These are phyloP conservation scores for Datura wrightii DNA, from an alignment of 257 asterid species.

Conservation along the genomic window DNA sequence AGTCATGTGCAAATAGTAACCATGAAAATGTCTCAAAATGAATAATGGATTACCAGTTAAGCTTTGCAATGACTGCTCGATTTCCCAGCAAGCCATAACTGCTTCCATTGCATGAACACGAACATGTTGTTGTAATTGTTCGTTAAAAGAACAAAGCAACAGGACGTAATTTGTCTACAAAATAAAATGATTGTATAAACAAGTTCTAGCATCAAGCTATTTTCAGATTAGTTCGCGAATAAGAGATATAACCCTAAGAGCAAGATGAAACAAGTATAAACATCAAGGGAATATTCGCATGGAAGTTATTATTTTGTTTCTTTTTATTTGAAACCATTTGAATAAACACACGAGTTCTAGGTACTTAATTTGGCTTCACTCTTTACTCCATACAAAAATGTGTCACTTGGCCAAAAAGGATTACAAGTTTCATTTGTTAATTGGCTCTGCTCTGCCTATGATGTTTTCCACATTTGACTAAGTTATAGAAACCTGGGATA, in stretches of 20 bases:
- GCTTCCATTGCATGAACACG: constrained; percentile 81
- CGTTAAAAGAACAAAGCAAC: constrained; percentile 71
- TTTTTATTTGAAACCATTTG: background rate
- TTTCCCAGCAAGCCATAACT: constrained; percentile 79
- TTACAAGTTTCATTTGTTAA: too few species aligned
- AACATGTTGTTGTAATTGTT: constrained; percentile 71
- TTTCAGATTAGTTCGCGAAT: background rate
- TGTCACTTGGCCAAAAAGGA: background rate
- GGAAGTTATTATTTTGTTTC: background rate
- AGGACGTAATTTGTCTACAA: constrained; percentile 65
- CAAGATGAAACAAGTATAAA: constrained; percentile 7
- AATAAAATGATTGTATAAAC: constrained; percentile 10
- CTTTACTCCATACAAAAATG: constrained; percentile 4
- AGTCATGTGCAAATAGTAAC: background rate
- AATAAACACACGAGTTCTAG: background rate
- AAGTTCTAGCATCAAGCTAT: constrained; percentile 15
- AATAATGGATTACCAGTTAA: constrained; percentile 54
- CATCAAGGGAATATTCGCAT: background rate
- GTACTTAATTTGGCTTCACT: background rate
- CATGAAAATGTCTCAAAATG: background rate
- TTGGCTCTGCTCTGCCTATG: too few species aligned
- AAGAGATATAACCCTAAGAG: constrained; percentile 11
- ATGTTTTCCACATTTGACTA: too few species aligned
- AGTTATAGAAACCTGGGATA: too few species aligned
- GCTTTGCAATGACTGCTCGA: constrained; percentile 73